phyloP scores from a whole-genome alignment of 2,329 filamentous ascomycete genomes.

The Magnaporthiopsis poae region DNA sequence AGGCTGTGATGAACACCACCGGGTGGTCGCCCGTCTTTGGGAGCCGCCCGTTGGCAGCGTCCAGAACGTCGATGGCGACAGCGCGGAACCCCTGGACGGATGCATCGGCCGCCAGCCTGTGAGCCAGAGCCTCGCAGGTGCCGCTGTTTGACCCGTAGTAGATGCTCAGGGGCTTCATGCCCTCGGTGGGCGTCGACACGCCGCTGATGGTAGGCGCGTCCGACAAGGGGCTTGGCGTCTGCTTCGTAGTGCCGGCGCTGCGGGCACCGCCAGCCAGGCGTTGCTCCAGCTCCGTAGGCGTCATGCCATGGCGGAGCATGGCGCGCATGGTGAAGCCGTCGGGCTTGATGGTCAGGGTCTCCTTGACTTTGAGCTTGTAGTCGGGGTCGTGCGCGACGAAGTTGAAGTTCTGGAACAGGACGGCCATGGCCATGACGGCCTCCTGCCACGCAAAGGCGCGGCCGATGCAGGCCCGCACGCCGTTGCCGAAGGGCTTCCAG shows the following conservation, averaged over 20 bases:
- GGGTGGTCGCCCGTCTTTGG: slow-evolving; percentile 48
- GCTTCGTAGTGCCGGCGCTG: slow-evolving; percentile 24
- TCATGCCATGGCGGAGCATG: slow-evolving; percentile 50
- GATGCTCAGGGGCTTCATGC: slow-evolving; percentile 45
- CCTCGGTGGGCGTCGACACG: slow-evolving; percentile 28
- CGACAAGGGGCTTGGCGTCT: no score
- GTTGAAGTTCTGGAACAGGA: slow-evolving; percentile 60
- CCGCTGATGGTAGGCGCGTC: slow-evolving; percentile 54
- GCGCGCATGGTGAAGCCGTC: slow-evolving; percentile 55
- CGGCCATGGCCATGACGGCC: slow-evolving; percentile 34
- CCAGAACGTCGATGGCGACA: slow-evolving; percentile 44
- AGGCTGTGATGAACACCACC: slow-evolving; percentile 55
- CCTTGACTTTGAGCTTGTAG: slow-evolving; percentile 50
- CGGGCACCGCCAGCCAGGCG: slow-evolving; percentile 41
- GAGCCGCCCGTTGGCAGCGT: slow-evolving; percentile 51
- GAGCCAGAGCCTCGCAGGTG: slow-evolving; percentile 62
- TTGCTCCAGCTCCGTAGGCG: slow-evolving; percentile 36
- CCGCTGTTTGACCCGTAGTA: slow-evolving; percentile 67
- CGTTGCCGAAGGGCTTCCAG: slow-evolving; percentile 47
- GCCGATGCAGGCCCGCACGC: slow-evolving; percentile 42
- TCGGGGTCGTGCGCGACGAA: slow-evolving; percentile 52
- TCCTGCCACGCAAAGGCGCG: slow-evolving; percentile 47
- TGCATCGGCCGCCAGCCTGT: slow-evolving; percentile 52
- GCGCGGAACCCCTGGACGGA: slow-evolving; percentile 49
- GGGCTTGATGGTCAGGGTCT: slow-evolving; percentile 53